Conservation (phyloP, 805 yeast species). For the Metschnikowia drakensbergensis region DNA sequence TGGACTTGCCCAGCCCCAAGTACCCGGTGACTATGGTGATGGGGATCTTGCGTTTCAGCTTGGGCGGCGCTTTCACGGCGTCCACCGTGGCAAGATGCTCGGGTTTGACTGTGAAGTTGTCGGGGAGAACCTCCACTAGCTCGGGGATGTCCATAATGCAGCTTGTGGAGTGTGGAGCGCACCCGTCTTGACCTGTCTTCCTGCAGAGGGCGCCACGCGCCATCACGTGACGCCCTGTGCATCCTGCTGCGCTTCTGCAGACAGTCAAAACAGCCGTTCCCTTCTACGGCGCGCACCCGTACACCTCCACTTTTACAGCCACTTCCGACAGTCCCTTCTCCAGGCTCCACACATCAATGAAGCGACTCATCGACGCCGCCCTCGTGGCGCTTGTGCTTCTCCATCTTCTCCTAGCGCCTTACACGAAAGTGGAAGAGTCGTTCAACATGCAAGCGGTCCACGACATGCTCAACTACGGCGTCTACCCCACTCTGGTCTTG, state of each 20-base stretch:
- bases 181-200: not conserved
- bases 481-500: conserved; percentile 27
- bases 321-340: no score
- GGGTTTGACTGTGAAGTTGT: conserved; percentile 15
- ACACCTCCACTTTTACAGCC: not conserved
- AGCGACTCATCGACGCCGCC: conserved; percentile 16
- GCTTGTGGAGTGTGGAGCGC: not conserved
- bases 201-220: no score
- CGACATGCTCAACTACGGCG: conserved; percentile 69
- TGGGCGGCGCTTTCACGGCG: not conserved
- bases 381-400: conserved; percentile 45
- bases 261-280: no score
- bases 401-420: conserved; percentile 64
- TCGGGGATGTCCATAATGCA: conserved; percentile 29
- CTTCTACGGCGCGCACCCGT: not conserved
- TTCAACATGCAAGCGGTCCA: conserved; percentile 87
- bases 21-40: conserved; percentile 93
- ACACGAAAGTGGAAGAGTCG: conserved; percentile 91
- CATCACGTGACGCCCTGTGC: no score
- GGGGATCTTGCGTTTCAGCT: conserved; percentile 55
- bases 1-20: conserved; percentile 91
- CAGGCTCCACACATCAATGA: not conserved
- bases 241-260: no score
- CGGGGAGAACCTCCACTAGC: conserved; percentile 28
- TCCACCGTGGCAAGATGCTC: conserved; percentile 15